These are phyloP conservation scores for Flaveria sonorensis DNA, from an alignment of 129 eudicot species.

Conservation along the genomic window DNA sequence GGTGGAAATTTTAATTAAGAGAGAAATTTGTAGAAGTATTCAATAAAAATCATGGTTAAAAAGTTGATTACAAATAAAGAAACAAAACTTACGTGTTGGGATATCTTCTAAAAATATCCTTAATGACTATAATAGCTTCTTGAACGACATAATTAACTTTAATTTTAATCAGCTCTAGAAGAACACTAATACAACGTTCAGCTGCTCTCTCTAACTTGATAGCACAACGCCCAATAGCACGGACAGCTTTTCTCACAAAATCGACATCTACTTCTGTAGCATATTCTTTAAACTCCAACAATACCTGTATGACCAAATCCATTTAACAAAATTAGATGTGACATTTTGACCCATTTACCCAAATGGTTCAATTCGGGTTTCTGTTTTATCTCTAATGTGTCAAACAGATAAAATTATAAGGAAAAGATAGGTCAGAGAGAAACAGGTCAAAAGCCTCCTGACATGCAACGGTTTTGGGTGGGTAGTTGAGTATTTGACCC, in stretches of 20 bases:
- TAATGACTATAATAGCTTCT: slow-evolving; percentile 96
- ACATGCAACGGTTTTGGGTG: no score
- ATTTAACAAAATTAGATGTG: background rate
- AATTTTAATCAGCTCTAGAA: slow-evolving; percentile 91
- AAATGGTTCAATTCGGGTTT: background rate
- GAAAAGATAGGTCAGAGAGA: background rate
- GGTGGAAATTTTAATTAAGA: slow-evolving; percentile 20
- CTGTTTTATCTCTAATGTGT: background rate
- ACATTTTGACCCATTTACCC: background rate
- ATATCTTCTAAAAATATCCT: slow-evolving; percentile 96
- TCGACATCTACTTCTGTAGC: slow-evolving; percentile 99
- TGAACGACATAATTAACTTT: slow-evolving; percentile 98
- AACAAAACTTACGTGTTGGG: slow-evolving; percentile 80
- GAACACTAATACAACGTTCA: slow-evolving; percentile 96
- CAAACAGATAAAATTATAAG: background rate
- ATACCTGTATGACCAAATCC: slow-evolving; percentile 51
- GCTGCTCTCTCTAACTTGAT: slow-evolving; percentile 99
- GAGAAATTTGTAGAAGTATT: slow-evolving; percentile 4
- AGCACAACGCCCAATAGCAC: slow-evolving; percentile 99
- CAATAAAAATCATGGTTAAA: background rate
- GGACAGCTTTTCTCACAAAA: slow-evolving; percentile 97
- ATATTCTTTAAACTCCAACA: slow-evolving; percentile 96
- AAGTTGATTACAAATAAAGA: slow-evolving; percentile 9
- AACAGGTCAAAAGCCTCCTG: slow-evolving; percentile 2
- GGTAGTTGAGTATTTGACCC: no score